Base-by-base conservation (phyloP, 2,329 filamentous ascomycete species). In the Neocucurbitaria cava region DNA sequence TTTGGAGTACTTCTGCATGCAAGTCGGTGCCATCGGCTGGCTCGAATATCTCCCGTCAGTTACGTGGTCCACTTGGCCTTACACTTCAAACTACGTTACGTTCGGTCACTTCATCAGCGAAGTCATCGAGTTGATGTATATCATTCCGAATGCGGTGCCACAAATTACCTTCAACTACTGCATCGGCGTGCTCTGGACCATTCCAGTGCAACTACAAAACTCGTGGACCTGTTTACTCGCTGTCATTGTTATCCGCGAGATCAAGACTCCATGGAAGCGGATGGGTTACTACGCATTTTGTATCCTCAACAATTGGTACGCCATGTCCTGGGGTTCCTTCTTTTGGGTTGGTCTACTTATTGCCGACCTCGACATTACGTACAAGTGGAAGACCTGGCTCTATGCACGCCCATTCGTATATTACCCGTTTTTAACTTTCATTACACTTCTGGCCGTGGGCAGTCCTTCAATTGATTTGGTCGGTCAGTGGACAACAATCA, bases 161-260 rank as follows among this genome's bases (percentile, higher is more conserved):
- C 75, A 79, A 46, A 77, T 82, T 43, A 80, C 78, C 8, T 76
- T 75, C 62, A 77, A 82, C 58, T 82, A 79, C 66, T 81, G 80
- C 54, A 80, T 79, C 0, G 79, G 79, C 64, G 79, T 82, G 5
- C 70, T 82, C 1, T 82, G 80, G 80, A 81, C 79, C 3, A 80
- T 82, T 28, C 78, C 80, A 0, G 78, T 82, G 0, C 78, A 81
- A 57, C 70, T 82, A 1, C 80, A 82, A 59, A 79, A 77, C 33
- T 73, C 78, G 2, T 82, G 79, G 75, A 67, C 77, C n/a, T 73
- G 77, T 2, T 64, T 82, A 2, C 64, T 78, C 9, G 78, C 72
- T 20, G 71, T 73, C 5, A 72, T 82, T 24, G 67, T 82, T 20
- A 71, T 82, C 28, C 73, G 72, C 33, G 78, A 81, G 47, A 75